Base-by-base conservation (phyloP, 2,329 filamentous ascomycete genomes). In the Fusarium nelsonii region DNA sequence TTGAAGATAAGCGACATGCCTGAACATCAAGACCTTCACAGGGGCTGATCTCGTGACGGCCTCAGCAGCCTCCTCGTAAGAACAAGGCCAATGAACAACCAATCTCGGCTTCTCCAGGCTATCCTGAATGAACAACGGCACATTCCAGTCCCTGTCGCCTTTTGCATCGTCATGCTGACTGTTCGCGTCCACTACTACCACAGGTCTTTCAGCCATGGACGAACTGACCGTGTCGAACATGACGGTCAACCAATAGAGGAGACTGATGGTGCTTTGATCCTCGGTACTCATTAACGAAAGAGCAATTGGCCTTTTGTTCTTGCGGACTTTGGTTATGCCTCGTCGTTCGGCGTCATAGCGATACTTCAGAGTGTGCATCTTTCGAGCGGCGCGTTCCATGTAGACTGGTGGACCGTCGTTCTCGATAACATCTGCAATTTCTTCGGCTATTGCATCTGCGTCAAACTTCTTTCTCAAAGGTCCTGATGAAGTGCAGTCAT, bases 171-270 rank as follows among this genome's bases (percentile, higher is more conserved):
- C 76, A 34, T 76, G 75, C 23, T 79, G 78, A 37, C 79, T 80
- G 15, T 81, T 79, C 16, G 81, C 78, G 26, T 81, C 80, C 0
- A 75, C 71, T 0, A 82, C 72, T 0, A 77, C 76, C 2, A 81
- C 72, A 0, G 75, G 73, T 18, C 75, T 43, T 41, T 76, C 67
- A 37, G 84, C 80, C 79, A 88, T 85, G 1, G 85, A 84, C 0
- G 86, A 82, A 0, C 84, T 86, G 14, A 88, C 74, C 0, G 86
- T 88, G 69, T 88, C 86, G 41, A 87, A 85, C 86, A 88, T 88
- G 44, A 88, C 78, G 0, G 84, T 84, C 4, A 89, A 74, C 87
- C 87, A 89, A 69, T 85, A 88, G 2, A 88, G 68, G 12, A 88
- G 74, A 18, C 84, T 81, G 9, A 88, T 78, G 0, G 87, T 88